Base-by-base conservation (phyloP, 2,329 filamentous ascomycete genomes). In the Fusarium nurragi region DNA sequence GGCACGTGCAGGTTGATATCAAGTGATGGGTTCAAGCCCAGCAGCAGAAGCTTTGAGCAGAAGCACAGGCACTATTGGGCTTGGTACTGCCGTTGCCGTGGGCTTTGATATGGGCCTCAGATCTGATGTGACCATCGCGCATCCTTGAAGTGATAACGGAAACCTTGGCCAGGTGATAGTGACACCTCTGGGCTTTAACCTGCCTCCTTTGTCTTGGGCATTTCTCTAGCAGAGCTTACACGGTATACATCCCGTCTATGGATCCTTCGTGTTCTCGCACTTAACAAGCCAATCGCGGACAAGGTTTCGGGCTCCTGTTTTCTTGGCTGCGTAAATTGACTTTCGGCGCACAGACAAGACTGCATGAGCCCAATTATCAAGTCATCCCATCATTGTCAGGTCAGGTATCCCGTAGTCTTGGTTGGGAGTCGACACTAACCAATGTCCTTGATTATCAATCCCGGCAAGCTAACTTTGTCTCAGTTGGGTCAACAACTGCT, bases 261-360 rank as follows among this genome's bases (percentile, higher is more conserved):
- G 26, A 30, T 30, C 26, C 26, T 13, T 30, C 26, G n/a, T n/a
- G n/a, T 43, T 50, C 48, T 51, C 39, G 39, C 36, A 34, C 32
- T 44, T 23, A 28, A 60, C 22, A 41, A 54, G 12, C 25, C 16
- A 11, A 34, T 18, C 14, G 9, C 16, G 5, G 14, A 7, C 51
- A 39, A 47, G 46, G 50, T 50, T 46, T 44, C 41, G 39, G 13
- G 39, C 30, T 39, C 19, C 23, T 41, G 38, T 49, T 26, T 38
- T 40, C n/a, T 28, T 50, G 30, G 38, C 19, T 12, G 14, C 60
- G 52, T 49, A 67, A 69, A 67, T 67, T 67, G 60, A 68, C 45
- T 66, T 70, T 58, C 55, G 16, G 64, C 64, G 67, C 67, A 70
- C 67, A 41, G 67, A 64, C 67, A 48, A 45, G 37, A 21, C 23